Evolutionary conservation across 1,139 yeast genomes (phyloP).

Genomic region (Lodderomyces orthopsilosis): DNA sequence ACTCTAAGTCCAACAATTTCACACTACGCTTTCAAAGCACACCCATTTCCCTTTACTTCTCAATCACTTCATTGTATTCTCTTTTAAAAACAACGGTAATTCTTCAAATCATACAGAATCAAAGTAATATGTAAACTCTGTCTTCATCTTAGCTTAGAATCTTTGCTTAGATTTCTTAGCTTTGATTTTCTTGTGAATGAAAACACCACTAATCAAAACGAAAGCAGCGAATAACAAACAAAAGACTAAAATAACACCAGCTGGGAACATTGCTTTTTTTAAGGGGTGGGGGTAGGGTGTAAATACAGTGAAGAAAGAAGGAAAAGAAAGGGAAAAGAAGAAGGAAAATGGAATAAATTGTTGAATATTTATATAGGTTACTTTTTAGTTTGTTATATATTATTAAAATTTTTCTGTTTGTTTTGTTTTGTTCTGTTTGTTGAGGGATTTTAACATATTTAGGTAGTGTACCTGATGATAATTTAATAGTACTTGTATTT

Average conservation of each 20-base stretch:
- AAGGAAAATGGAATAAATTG: conserved; percentile 4
- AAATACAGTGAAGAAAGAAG: conserved; percentile 6
- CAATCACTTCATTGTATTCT: too few species aligned
- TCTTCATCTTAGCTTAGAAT: conserved; percentile 36
- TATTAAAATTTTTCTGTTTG: not conserved
- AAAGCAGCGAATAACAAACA: conserved; percentile 44
- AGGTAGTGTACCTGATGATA: not conserved
- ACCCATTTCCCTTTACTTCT: too few species aligned
- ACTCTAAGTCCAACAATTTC: too few species aligned
- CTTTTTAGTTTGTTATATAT: conserved; percentile 1
- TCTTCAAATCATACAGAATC: not conserved
- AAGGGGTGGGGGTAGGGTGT: conserved; percentile 1
- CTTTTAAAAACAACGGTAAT: too few species aligned
- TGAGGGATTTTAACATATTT: not conserved
- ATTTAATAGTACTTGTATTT: not conserved
- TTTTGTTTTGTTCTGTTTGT: not conserved
- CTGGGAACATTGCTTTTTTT: conserved; percentile 40
- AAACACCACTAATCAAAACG: conserved; percentile 34
- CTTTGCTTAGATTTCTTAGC: conserved; percentile 48
- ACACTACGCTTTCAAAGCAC: too few species aligned
- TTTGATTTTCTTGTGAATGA: conserved; percentile 37
- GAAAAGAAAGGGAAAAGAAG: conserved; percentile 9
- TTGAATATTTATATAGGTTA: not conserved
- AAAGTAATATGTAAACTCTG: too few species aligned
- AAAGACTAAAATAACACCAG: conserved; percentile 53